Percentiles rank a stretch among this genome's conserved stretches.
phyloP scores from a whole-genome alignment of 495 filamentous ascomycete species.

The Letharia lupina region DNA sequence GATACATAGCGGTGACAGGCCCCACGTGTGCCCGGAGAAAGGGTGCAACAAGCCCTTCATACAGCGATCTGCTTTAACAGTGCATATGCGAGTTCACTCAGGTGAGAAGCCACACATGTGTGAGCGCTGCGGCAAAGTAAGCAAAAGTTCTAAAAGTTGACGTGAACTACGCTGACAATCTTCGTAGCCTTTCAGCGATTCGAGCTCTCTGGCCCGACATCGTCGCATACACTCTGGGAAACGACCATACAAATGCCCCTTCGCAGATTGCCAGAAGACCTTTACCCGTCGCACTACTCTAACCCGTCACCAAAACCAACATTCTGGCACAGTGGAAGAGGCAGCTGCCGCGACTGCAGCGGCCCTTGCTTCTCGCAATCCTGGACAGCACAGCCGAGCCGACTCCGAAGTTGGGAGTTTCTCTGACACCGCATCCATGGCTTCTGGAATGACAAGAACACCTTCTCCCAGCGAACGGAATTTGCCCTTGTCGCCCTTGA shows the following conservation, averaged over 20 bases:
- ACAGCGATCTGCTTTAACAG: slow-evolving; percentile 92
- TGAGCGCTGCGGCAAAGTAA: slow-evolving; percentile 91
- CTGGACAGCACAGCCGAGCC: slow-evolving; percentile 47
- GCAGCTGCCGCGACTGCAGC: slow-evolving; percentile 83
- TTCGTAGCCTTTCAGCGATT: slow-evolving; percentile 91
- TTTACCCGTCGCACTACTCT: slow-evolving; percentile 93
- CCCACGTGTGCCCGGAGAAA: slow-evolving; percentile 85
- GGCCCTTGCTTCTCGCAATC: slow-evolving; percentile 55
- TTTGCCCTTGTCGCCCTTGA: slow-evolving; percentile 68
- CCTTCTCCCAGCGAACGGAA: slow-evolving; percentile 75
- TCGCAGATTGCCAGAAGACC: slow-evolving; percentile 95
- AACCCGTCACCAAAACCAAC: slow-evolving; percentile 91
- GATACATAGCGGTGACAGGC: slow-evolving; percentile 86
- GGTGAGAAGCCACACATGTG: slow-evolving; percentile 98
- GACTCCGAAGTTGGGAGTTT: slow-evolving; percentile 70
- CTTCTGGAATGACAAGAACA: slow-evolving; percentile 47
- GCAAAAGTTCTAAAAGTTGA: slow-evolving; percentile 7
- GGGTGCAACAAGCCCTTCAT: slow-evolving; percentile 95
- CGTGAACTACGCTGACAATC: slow-evolving; percentile 25
- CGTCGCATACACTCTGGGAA: slow-evolving; percentile 93
- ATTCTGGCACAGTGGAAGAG: slow-evolving; percentile 92
- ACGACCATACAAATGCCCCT: slow-evolving; percentile 94
- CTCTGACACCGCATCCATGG: slow-evolving; percentile 72
- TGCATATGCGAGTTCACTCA: slow-evolving; percentile 90
- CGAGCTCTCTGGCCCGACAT: slow-evolving; percentile 88